Evolutionary conservation across 306 rosid genomes (phyloP).

Genomic region (Cyamopsis tetragonoloba): DNA sequence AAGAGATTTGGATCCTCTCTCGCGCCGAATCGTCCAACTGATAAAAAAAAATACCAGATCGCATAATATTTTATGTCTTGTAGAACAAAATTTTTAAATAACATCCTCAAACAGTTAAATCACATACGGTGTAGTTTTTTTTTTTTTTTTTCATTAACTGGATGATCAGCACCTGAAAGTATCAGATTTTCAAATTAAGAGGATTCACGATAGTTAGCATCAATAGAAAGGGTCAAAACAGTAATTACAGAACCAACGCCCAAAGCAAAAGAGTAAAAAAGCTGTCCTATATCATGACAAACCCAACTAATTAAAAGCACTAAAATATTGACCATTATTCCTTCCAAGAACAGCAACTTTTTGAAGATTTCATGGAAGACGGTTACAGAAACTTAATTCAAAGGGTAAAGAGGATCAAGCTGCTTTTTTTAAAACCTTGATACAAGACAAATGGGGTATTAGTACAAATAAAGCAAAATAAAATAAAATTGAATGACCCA

Average conservation of each 20-base stretch:
- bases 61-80: no score
- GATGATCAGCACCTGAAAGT: no score
- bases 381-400: neutral
- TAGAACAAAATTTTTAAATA: no score
- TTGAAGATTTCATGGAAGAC: slow-evolving; percentile 16
- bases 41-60: no score
- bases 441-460: slow-evolving; percentile 35
- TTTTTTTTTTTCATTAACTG: no score
- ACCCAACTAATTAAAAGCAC: slow-evolving; percentile 35
- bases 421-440: slow-evolving; percentile 1
- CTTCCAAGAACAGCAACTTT: slow-evolving; percentile 9
- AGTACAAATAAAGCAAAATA: slow-evolving; percentile 19
- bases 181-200: no score
- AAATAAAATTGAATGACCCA: slow-evolving; percentile 35
- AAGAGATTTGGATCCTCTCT: no score
- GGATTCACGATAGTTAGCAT: slow-evolving; percentile 26
- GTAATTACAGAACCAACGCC: slow-evolving; percentile 12
- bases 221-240: slow-evolving; percentile 26
- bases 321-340: slow-evolving; percentile 29
- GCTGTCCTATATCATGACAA: slow-evolving; percentile 33
- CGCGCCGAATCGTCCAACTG: no score
- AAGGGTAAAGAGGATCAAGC: slow-evolving; percentile 7
- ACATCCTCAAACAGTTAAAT: no score
- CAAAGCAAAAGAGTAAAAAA: slow-evolving; percentile 39
- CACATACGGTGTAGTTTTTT: no score